Base-by-base conservation (phyloP, 2,329 filamentous ascomycete genomes). In the Penicillium thymicola region DNA sequence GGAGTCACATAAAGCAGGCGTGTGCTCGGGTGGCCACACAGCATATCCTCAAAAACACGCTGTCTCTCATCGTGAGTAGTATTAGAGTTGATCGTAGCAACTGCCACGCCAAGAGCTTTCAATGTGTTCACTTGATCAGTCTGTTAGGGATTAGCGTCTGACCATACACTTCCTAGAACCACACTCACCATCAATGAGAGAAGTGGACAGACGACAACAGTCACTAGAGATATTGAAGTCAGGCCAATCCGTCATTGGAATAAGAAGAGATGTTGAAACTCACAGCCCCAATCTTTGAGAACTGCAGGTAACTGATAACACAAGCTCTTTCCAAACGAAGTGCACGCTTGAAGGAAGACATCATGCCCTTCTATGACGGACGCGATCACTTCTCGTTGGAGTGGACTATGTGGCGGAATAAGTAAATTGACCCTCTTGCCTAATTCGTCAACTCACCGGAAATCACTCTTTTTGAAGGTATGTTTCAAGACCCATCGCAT, bases 271-370 rank as follows among this genome's bases (percentile, higher is more conserved):
- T 14, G 30, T 30, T 4, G 16, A 14, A 62, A 82, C 87, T 68
- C 77, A 92, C 89, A 91, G 62, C 93, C 93, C 54, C 54, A 56
- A 72, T 87, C 85, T 67, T 93, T 89, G 55, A 96, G 87, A 32
- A 97, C 86, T 25, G 92, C 92, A 9, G 92, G 92, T 1, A 97
- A 81, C 72, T 97, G 92, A 70, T 93, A 97, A 76, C 93, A 97
- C 51, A 97, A 75, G 68, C 90, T 95, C 75, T 97, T 97, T 41
- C 92, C 93, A 72, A 97, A 97, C 0, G 78, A 80, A 5, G 78
- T 81, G 3, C 78, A 78, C 23, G 93, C 93, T 74, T 97, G 93
- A 1, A 97, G 83, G 69, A 96, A 97, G 42, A 97, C 89, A 86
- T 97, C 93, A 60, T 92, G 82, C 16, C 90, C 89, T 54, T 89